These are phyloP conservation scores for Dovyalis caffra DNA, from an alignment of 345 rosid species.

Conservation along the genomic window DNA sequence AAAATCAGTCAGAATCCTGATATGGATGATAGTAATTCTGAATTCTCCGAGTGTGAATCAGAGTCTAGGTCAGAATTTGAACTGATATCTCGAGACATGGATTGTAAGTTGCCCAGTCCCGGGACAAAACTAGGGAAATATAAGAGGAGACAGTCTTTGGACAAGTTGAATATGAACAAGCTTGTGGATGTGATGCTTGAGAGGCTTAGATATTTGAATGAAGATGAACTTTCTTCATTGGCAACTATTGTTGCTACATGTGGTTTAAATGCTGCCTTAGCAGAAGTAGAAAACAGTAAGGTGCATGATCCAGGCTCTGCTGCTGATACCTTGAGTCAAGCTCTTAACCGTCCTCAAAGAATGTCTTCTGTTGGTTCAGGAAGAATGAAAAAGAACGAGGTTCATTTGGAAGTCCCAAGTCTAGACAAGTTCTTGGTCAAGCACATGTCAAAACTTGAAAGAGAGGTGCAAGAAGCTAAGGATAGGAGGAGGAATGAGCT, in stretches of 20 bases:
- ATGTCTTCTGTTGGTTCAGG: conserved; percentile 45
- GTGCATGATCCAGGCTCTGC: conserved; percentile 29
- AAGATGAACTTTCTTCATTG: conserved; percentile 87
- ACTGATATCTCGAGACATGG: conserved; percentile 26
- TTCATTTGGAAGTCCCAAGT: conserved; percentile 59
- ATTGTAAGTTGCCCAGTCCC: conserved; percentile 26
- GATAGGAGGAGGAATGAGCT: conserved; percentile 35
- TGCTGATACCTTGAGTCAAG: conserved; percentile 27
- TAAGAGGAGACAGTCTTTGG: conserved; percentile 61
- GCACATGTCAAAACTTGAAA: conserved; percentile 75
- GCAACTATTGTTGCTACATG: conserved; percentile 92
- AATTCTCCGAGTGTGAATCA: conserved; percentile 54
- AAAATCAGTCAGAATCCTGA: conserved; percentile 82
- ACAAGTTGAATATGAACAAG: conserved; percentile 47
- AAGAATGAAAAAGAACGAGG: conserved; percentile 28
- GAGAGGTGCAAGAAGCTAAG: conserved; percentile 81
- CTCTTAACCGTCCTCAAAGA: conserved; percentile 33
- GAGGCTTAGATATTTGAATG: conserved; percentile 76
- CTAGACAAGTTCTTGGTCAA: conserved; percentile 81
- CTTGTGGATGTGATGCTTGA: conserved; percentile 74
- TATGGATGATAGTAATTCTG: conserved; percentile 35
- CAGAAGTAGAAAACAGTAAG: conserved; percentile 56
- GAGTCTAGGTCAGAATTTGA: conserved; percentile 55
- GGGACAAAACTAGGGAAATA: conserved; percentile 44
- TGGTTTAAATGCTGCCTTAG: conserved; percentile 86